Evolutionary conservation across 257 asterid species (phyloP).

Genomic region (Linderniella brevidens): DNA sequence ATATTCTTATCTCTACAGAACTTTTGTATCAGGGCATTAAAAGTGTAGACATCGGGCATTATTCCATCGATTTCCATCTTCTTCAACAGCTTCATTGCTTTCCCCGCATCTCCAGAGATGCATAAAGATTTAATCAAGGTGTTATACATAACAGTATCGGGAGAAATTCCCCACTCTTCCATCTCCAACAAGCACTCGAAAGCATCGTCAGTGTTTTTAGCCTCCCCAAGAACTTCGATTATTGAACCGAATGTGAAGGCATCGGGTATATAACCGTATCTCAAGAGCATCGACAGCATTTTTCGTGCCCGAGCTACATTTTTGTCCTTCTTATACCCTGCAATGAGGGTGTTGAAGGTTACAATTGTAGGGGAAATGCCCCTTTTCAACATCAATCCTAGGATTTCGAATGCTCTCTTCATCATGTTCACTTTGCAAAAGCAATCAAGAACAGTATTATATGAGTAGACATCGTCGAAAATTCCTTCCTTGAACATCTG

Average conservation of each 20-base stretch:
- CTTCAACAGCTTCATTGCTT: slow-evolving; percentile 43
- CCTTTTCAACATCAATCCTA: slow-evolving; percentile 38
- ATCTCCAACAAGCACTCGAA: slow-evolving; percentile 64
- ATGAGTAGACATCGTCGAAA: slow-evolving; percentile 29
- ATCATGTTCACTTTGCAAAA: slow-evolving; percentile 66
- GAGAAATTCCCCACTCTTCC: slow-evolving; percentile 67
- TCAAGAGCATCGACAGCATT: slow-evolving; percentile 37
- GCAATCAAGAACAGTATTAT: slow-evolving; percentile 67
- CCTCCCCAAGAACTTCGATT: slow-evolving; percentile 63
- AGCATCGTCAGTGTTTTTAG: slow-evolving; percentile 44
- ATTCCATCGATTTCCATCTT: slow-evolving; percentile 62
- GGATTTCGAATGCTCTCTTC: slow-evolving; percentile 33
- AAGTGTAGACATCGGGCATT: slow-evolving; percentile 48
- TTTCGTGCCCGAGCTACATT: slow-evolving; percentile 31
- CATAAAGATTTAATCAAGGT: slow-evolving; percentile 60
- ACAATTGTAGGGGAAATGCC: slow-evolving; percentile 45
- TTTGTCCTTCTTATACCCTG: slow-evolving; percentile 50
- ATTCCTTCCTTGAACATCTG: slow-evolving; percentile 31
- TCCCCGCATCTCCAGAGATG: slow-evolving; percentile 36
- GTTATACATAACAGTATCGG: slow-evolving; percentile 50
- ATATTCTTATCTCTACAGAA: slow-evolving; percentile 43
- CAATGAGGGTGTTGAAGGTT: slow-evolving; percentile 66
- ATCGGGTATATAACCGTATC: slow-evolving; percentile 49
- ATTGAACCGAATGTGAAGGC: slow-evolving; percentile 60
- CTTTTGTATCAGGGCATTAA: slow-evolving; percentile 55